Conservation (phyloP, 345 rosid species). For the Eutrema yunnanense region DNA sequence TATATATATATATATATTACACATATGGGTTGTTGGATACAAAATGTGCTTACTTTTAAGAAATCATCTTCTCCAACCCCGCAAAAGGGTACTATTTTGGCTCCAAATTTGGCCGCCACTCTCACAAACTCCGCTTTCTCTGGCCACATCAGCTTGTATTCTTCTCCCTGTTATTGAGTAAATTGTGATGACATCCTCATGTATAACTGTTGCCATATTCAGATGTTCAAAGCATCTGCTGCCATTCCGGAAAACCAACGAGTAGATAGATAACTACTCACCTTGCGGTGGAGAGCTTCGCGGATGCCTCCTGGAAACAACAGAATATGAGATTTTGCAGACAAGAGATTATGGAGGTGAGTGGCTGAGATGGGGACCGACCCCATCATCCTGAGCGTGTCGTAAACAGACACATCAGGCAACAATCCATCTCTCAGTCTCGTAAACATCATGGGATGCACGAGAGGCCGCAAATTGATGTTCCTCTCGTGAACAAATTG, state of each 20-base stretch:
- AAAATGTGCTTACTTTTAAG: slow-evolving; percentile 41
- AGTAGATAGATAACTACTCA: slow-evolving; percentile 6
- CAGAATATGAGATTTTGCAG: slow-evolving; percentile 57
- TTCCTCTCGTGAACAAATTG: slow-evolving; percentile 51
- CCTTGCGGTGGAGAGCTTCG: slow-evolving; percentile 74
- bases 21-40: not conserved
- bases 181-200: not conserved
- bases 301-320: slow-evolving; percentile 80
- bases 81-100: slow-evolving; percentile 72
- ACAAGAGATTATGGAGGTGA: slow-evolving; percentile 56
- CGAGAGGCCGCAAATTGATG: slow-evolving; percentile 59
- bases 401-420: slow-evolving; percentile 32
- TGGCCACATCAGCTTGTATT: slow-evolving; percentile 73
- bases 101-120: slow-evolving; percentile 76
- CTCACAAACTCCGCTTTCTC: slow-evolving; percentile 70
- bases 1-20: not conserved
- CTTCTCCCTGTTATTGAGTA: slow-evolving; percentile 52
- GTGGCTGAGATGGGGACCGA: slow-evolving; percentile 60
- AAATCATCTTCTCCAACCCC: slow-evolving; percentile 80
- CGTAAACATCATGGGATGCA: slow-evolving; percentile 57
- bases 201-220: not conserved
- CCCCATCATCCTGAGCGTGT: slow-evolving; percentile 55
- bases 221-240: not conserved
- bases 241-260: not conserved
- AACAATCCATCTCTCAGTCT: slow-evolving; percentile 36